Conservation (phyloP, 768 basidiomycete species). For the Coprinellus micaceus region DNA sequence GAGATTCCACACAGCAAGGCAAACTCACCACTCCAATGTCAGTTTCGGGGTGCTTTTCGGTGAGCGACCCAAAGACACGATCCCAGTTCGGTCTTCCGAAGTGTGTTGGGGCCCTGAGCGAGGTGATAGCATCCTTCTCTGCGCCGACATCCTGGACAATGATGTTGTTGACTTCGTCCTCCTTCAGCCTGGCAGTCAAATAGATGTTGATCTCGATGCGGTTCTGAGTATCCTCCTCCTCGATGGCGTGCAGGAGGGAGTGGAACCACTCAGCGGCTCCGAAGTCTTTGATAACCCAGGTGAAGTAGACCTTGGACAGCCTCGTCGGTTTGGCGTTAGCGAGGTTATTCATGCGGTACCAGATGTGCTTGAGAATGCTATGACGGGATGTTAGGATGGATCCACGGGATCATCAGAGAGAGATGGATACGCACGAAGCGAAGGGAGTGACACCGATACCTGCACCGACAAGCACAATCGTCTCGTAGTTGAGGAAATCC, state of each 20-base stretch:
- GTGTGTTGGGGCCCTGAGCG: slow-evolving; percentile 86
- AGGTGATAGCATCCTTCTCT: slow-evolving; percentile 88
- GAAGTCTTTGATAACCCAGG: slow-evolving; percentile 94
- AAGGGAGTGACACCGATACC: slow-evolving; percentile 98
- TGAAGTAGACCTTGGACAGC: slow-evolving; percentile 88
- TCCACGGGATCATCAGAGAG: not conserved
- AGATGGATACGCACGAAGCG: slow-evolving; percentile 56
- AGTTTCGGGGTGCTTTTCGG: slow-evolving; percentile 80
- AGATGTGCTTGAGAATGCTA: slow-evolving; percentile 84
- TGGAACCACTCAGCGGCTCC: slow-evolving; percentile 93
- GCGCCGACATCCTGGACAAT: slow-evolving; percentile 91
- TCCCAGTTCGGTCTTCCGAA: slow-evolving; percentile 90
- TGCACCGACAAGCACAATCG: slow-evolving; percentile 83
- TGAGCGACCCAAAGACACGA: slow-evolving; percentile 66
- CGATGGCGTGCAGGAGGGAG: slow-evolving; percentile 86
- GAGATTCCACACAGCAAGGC: not conserved
- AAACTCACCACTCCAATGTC: slow-evolving; percentile 80
- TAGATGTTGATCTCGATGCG: slow-evolving; percentile 93
- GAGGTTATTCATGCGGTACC: slow-evolving; percentile 95
- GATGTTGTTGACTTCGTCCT: slow-evolving; percentile 93
- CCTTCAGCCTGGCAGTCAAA: slow-evolving; percentile 85
- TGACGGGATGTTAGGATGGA: slow-evolving; percentile 4
- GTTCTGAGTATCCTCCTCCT: slow-evolving; percentile 84
- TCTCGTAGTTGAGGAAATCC: slow-evolving; percentile 88
- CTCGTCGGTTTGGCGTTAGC: slow-evolving; percentile 69